phyloP scores from a whole-genome alignment of 148 eudicot genomes.

The Polygonum aviculare region DNA sequence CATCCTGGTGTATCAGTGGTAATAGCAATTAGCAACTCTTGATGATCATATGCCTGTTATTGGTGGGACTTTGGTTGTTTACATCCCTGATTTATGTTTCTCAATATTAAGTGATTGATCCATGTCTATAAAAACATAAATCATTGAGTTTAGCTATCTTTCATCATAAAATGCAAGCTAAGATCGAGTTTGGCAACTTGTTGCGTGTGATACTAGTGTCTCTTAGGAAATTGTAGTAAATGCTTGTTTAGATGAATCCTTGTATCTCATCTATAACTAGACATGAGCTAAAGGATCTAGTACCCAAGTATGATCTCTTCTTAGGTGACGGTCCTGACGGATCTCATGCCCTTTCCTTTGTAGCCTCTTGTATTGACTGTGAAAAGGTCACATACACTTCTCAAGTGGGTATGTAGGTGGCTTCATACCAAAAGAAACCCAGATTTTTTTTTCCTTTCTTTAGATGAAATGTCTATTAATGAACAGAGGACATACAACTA shows the following conservation, averaged over 20 bases:
- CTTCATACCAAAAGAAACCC: background rate
- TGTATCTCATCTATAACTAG: background rate
- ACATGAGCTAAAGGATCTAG: background rate
- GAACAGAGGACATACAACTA: background rate
- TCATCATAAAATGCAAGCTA: background rate
- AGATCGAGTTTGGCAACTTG: background rate
- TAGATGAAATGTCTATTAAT: background rate
- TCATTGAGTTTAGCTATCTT: background rate
- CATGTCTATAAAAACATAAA: background rate
- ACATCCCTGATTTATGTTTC: background rate
- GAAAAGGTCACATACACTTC: background rate
- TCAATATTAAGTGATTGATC: conserved; percentile 2
- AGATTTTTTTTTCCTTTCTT: background rate
- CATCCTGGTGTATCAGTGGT: background rate
- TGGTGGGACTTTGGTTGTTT: background rate
- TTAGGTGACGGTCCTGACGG: background rate
- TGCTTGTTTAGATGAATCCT: background rate
- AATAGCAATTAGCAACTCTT: background rate
- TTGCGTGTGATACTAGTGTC: background rate
- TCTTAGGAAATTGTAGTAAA: background rate
- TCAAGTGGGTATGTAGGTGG: background rate
- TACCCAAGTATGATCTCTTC: background rate
- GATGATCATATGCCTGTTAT: background rate
- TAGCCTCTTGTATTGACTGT: background rate
- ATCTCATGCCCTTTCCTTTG: background rate